Evolutionary conservation across 352 stramenopile genomes (phyloP), one percentile per base, ranked within the genome.

Genomic region (Pythium diclinum): DNA sequence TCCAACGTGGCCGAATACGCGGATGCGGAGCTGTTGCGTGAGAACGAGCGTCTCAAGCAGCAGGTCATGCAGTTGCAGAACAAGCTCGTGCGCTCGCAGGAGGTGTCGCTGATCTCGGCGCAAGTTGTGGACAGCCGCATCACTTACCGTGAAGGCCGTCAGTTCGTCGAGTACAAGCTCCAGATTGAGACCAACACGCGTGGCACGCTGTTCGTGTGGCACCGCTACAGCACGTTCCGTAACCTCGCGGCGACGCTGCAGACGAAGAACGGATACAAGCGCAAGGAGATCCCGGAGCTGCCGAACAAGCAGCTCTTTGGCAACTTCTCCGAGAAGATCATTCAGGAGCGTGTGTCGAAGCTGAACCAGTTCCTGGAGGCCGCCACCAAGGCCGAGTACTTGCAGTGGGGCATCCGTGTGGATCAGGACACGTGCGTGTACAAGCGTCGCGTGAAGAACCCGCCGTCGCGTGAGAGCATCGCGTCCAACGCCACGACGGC

Each of bases 121-220:
- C 68, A 70, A 46, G 69, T 79, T 38, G 67, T 79, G 0, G 73
- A 79, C 56, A 79, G 66, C 25, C 73, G 73, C 40, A 73, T 77
- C 40, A 74, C 62, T 1, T 75, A 71, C 58, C 65, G 63, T 28
- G 73, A 75, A 60, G 73, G 69, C 30, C 69, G 69, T 19, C 65
- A 77, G 60, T 79, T 83, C 56, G 76, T 83, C 55, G 73, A 83
- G 73, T 83, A 79, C 76, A 77, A 79, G 60, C 71, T 83, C 17
- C 67, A 75, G 59, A 78, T 83, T 36, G 76, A 83, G 49, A 81
- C 73, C 28, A 73, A 69, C 56, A 76, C 68, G 34, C 76, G 65
- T 34, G 76, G 76, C 33, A 75, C 69, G 30, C 60, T 83, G 21
- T 83, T 63, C 38, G 76, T 77, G 46, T 83, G 76, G 76, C 73